Base-by-base conservation (phyloP, 176 grass and related monocot genomes). In the Panicum miliaceum region DNA sequence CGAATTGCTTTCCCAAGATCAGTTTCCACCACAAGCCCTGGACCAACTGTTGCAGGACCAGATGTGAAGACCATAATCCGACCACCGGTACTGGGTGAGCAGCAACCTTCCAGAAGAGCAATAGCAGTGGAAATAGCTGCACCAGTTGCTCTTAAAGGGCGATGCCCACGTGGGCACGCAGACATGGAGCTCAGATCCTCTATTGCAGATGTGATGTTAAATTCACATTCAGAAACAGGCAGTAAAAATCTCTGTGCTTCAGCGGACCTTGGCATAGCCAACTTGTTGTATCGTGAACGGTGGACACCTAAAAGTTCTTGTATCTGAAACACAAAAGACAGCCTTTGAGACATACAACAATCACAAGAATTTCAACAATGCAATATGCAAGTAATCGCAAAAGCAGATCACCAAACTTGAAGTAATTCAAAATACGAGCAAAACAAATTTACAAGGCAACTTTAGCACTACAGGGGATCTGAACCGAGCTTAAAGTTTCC, bases 221-320 rank as follows among this genome's bases (percentile, higher is more conserved):
- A 99, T 88, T 99, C 96, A 87, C 93, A 99, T 71, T 96, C 96
- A 77, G 93, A 94, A 85, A 99, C 86, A 59, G 93, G 89, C 64
- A 96, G 63, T 68, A 99, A 89, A 87, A 91, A 94, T 66, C 84
- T 88, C 54, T 93, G 93, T 13, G 59, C 75, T 87, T 89, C 85
- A 40, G 25, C 69, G 23, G 79, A 60, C 20, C 71, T 88, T 73
- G 50, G 67, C 73, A 83, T 84, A 83, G 78, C 89, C 59, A 90
- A 68, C 86, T 92, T 99, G 27, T 80, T 86, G 85, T 86, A 80
- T 36, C 68, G 82, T 32, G 81, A 76, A 66, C 23, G 83, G 53
- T 57, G 58, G 52, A 96, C 82, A 48, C 96, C 89, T 80, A 99
- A 82, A 75, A 94, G 75, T 68, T 96, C 85, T 71, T 96, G 91